Conservation (phyloP, 2,329 filamentous ascomycete species). For the Byssothecium circinans region DNA sequence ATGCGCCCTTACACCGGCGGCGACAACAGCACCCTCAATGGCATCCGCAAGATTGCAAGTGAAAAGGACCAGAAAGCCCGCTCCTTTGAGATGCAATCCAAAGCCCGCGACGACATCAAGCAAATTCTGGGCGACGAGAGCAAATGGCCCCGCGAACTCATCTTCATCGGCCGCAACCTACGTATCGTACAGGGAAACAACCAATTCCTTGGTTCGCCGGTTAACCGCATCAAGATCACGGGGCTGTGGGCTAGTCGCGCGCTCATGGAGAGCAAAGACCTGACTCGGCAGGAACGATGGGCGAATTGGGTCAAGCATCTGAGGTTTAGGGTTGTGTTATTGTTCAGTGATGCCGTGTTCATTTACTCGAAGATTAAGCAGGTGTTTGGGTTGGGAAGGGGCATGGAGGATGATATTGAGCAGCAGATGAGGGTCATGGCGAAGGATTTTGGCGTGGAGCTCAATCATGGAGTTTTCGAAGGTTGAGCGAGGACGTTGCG, state of each 20-base stretch:
- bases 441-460: slow-evolving; percentile 85
- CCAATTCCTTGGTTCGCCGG: slow-evolving; percentile 83
- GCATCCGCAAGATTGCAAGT: slow-evolving; percentile 56
- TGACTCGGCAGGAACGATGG: slow-evolving; percentile 64
- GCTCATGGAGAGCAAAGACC: slow-evolving; percentile 71
- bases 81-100: slow-evolving; percentile 79
- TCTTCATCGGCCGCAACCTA: slow-evolving; percentile 90
- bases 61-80: slow-evolving; percentile 59
- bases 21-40: slow-evolving; percentile 65
- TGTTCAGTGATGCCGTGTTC: slow-evolving; percentile 78
- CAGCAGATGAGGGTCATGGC: slow-evolving; percentile 83
- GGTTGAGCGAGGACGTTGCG: slow-evolving; percentile 56
- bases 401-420: slow-evolving; percentile 95
- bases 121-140: slow-evolving; percentile 81
- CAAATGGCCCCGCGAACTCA: slow-evolving; percentile 85
- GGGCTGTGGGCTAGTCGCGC: slow-evolving; percentile 85
- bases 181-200: slow-evolving; percentile 93
- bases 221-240: slow-evolving; percentile 92
- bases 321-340: slow-evolving; percentile 77
- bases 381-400: slow-evolving; percentile 72
- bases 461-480: slow-evolving; percentile 87
- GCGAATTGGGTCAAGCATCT: slow-evolving; percentile 74
- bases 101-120: slow-evolving; percentile 71
- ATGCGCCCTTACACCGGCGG: slow-evolving; percentile 90
- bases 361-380: slow-evolving; percentile 79